These are phyloP conservation scores for Podila clonocystis DNA, from an alignment of 192 early-diverging fungal species.

Conservation along the genomic window DNA sequence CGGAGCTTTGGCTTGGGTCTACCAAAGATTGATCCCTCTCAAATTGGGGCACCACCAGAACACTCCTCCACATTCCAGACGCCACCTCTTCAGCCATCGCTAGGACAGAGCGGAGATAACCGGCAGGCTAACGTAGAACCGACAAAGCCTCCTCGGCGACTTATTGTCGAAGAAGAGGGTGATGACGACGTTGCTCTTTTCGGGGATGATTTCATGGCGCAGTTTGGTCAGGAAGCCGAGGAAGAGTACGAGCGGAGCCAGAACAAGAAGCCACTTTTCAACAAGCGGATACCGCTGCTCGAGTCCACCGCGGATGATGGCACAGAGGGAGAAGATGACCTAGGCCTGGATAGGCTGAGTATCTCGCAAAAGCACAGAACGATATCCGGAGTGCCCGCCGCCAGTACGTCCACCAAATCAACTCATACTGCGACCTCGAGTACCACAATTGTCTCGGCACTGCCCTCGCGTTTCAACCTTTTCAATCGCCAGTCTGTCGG, in stretches of 20 bases:
- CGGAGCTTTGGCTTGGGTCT: background rate
- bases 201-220: conserved; percentile 37
- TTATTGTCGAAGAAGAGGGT: background rate
- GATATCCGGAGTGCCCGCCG: conserved; percentile 14
- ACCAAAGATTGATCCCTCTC: background rate
- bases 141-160: background rate
- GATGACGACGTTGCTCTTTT: conserved; percentile 21
- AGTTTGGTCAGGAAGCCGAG: conserved; percentile 32
- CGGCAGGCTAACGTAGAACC: background rate
- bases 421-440: conserved; percentile 28
- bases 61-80: background rate
- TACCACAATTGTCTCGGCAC: conserved; percentile 29
- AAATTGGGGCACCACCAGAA: too few species aligned
- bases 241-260: conserved; percentile 15
- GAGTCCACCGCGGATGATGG: background rate
- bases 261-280: conserved; percentile 27
- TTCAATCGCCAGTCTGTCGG: background rate
- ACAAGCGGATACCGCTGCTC: conserved; percentile 20
- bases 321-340: conserved; percentile 1
- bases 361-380: conserved; percentile 42
- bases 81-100: background rate
- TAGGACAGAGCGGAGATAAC: background rate
- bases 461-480: conserved; percentile 14
- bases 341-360: conserved; percentile 34
- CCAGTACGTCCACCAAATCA: conserved; percentile 9